A percentile compares a stretch with the other conserved stretches of the same genome.
Conservation (phyloP, 1,139 yeast species). For the Yarrowia galli region DNA sequence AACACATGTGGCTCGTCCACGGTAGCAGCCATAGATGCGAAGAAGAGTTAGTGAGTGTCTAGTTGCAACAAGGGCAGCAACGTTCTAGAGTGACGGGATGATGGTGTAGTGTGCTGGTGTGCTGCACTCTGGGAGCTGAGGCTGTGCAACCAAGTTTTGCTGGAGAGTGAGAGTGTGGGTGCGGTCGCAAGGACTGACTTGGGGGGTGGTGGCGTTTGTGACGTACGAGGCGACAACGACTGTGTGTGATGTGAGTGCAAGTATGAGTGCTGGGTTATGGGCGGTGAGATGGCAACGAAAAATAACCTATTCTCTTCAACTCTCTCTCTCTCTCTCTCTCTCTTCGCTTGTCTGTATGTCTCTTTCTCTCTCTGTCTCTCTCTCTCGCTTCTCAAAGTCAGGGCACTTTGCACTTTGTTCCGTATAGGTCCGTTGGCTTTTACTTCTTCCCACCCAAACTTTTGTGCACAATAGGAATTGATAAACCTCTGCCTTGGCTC, state of each 20-base stretch:
- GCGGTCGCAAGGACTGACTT: no score
- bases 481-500: conserved; percentile 37
- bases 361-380: neutral
- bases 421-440: neutral
- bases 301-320: no score
- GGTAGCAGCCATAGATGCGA: conserved; percentile 30
- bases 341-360: no score
- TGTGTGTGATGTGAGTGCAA: no score
- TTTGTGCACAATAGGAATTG: conserved; percentile 33
- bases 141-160: conserved; percentile 10
- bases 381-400: conserved; percentile 4
- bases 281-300: no score
- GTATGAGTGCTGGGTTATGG: no score
- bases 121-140: conserved; percentile 18
- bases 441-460: conserved; percentile 14
- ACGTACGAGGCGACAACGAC: no score
- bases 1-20: conserved; percentile 38
- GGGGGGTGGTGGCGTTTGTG: neutral
- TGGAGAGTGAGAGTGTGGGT: neutral
- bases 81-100: conserved; percentile 23
- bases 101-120: neutral
- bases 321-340: no score
- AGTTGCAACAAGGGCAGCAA: conserved; percentile 28
- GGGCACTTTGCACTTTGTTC: neutral
- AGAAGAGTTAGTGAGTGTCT: conserved; percentile 17